phyloP scores from a whole-genome alignment of 192 early-diverging fungal species.

The Gigaspora rosea region DNA sequence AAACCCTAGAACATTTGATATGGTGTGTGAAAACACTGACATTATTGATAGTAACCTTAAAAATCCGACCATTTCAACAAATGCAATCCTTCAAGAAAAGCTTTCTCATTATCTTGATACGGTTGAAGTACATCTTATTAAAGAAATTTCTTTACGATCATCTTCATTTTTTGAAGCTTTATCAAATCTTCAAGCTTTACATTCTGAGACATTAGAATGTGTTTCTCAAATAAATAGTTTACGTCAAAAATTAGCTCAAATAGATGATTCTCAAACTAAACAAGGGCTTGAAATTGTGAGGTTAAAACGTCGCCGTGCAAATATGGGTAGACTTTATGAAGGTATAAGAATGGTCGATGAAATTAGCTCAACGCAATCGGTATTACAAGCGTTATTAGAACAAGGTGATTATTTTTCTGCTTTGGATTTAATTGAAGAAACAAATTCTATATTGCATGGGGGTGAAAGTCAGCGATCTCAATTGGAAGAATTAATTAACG shows the following conservation, averaged over 20 bases:
- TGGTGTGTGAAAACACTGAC: constrained; percentile 76
- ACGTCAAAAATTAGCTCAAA: constrained; percentile 63
- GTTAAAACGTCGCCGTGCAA: constrained; percentile 71
- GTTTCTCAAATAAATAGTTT: constrained; percentile 85
- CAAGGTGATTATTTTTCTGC: constrained; percentile 89
- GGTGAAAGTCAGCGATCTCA: constrained; percentile 42
- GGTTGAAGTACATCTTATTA: constrained; percentile 90
- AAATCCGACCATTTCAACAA: constrained; percentile 57
- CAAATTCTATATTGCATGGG: constrained; percentile 59
- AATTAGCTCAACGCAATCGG: constrained; percentile 76
- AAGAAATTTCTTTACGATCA: constrained; percentile 93
- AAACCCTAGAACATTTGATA: constrained; percentile 87
- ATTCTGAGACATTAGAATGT: constrained; percentile 89
- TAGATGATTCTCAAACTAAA: constrained; percentile 65
- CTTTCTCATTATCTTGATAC: constrained; percentile 89
- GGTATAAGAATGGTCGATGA: constrained; percentile 74
- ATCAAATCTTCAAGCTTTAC: constrained; percentile 88
- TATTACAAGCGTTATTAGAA: constrained; percentile 78
- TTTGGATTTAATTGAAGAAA: constrained; percentile 85
- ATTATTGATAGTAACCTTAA: constrained; percentile 48
- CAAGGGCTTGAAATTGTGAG: constrained; percentile 85
- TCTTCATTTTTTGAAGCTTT: constrained; percentile 95
- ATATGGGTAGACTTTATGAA: constrained; percentile 67
- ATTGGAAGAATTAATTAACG: constrained; percentile 39
- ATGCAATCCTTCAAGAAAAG: constrained; percentile 82